Base-by-base conservation (phyloP, 306 rosid genomes). In the Arachis stenosperma region DNA sequence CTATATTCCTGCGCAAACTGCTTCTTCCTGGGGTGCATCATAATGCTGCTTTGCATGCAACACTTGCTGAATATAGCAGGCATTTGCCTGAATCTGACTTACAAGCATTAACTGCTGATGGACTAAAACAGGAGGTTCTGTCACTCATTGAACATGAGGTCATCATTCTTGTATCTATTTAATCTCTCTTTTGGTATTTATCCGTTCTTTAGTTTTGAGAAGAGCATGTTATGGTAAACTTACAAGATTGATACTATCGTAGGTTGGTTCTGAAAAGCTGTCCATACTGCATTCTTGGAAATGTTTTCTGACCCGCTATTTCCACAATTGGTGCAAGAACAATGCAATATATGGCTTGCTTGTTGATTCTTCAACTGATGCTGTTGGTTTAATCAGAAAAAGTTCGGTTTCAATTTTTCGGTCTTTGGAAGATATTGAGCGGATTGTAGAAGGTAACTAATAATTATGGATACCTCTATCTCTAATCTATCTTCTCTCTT, bases 71-170 rank as follows among this genome's bases (percentile, higher is more conserved):
- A 55, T 91, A 94, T 81, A 83, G 81, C 78, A 84, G 90, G 84
- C 97, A 89, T 84, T 82, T 92, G 89, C 76, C 81, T 64, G 90
- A 93, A 70, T 85, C 91, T 63, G 97, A 89, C 76, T 85, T 89
- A 71, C 92, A 80, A 47, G 78, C 87, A 33, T 81, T 94, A 83
- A 91, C 95, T 58, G 86, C 87, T 58, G 95, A 94, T 67, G 92
- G 87, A 79, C 86, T 94, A 73, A 85, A 81, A 85, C 88, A 80
- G 86, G 98, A 94, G 87, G 87, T 94, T 59, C 95, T 94, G 71
- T 91, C 96, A 48, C 75, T 91, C 42, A 88, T 94, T 67, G 97
- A 94, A 80, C 80, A 88, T 65, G 97, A 94, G 98, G 98, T 94
- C 76, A 39, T 69, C 10, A 37, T 73, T 73, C 70, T 60, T 75